Evolutionary conservation across 768 basidiomycete species (phyloP), one percentile per base, ranked within the genome.

Genomic region (Cystofilobasidium bisporidii): DNA sequence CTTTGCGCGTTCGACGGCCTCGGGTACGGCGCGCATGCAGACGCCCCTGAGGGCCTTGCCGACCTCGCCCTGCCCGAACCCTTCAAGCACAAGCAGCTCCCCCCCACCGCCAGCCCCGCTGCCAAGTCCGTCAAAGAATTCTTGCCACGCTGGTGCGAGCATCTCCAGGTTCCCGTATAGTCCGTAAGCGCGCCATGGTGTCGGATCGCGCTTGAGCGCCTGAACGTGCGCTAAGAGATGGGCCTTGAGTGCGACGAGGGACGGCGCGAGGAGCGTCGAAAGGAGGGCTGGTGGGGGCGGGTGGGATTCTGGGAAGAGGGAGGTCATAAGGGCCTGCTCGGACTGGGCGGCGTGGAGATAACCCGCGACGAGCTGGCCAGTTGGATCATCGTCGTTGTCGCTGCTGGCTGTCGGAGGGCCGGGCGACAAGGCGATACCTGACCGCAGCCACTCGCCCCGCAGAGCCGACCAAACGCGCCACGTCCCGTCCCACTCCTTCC

Each of bases 1-100:
- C 61, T 63, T 63, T 18, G 67, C 67, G 14, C 67, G 24, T 38
- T 64, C 67, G 43, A 69, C 62, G 14, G 53, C 56, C 38, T 69
- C 67, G 10, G 67, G 67, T 6, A 69, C 18, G 15, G 53, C 26
- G 20, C 67, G 57, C 63, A 55, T 26, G 40, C 61, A 63, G 15
- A 60, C 18, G 1, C 56, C 63, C 28, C 50, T 45, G 15, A 67
- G 22, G 30, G 38, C 55, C 28, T 24, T 43, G 26, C 18, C 58
- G 24, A 41, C 36, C 33, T 41, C 58, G 8, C 58, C 36, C 15
- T 41, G 33, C 5, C 28, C 20, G 2, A 4, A 14, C n/a, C 40
- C 58, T 15, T 63, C 62, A 2, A 32, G 10, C 20, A 17, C 53
- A 15, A 56, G 53, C 28, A 11, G 28, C 10, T 55, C 50, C 6